Evolutionary conservation across 2,329 filamentous ascomycete species (phyloP), one percentile per base, ranked within the genome.

Genomic region (Colletotrichum filicis): DNA sequence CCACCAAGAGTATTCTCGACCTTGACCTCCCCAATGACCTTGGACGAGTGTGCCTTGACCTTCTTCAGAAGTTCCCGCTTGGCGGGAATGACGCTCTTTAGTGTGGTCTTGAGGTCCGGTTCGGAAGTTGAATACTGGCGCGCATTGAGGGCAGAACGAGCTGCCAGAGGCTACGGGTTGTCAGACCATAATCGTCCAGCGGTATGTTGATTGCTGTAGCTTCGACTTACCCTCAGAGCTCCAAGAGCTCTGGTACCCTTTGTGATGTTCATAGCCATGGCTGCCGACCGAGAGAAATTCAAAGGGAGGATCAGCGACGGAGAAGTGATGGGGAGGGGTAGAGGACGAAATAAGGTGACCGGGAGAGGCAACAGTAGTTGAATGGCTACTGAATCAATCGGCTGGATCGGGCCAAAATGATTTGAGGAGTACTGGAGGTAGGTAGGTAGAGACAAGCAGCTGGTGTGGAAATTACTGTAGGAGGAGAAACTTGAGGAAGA

Each of bases 1-100:
- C 97, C 97, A 78, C 97, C 97, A 78, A 98, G 91, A 26, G 94
- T 94, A 85, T 97, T 98, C 84, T 96, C 94, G 58, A 98, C 91
- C 88, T 96, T 98, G 84, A 98, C 92, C 79, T 98, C 94, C 70
- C 96, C 96, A 79, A 98, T 92, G 73, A 92, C 92, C 84, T 95
- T 97, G 79, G 92, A 90, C 65, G 91, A 89, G 82, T 96, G 91
- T 71, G 92, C 90, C 87, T 98, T 98, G 86, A 98, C 94, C 84
- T 95, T 94, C 85, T 98, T 97, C 79, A 98, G 86, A 24, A 98
- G 92, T 83, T 98, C 96, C 65, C 95, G 92, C 87, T 98, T 98
- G 74, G 92, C 95, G 42, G 97, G 97, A 78, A 99, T 97, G 72
- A 92, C 90, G 77, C 92, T 91, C 79, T 92, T 93, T 77, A 99